phyloP scores from a whole-genome alignment of 441 rosid species.

The Eugenia klotzschiana region DNA sequence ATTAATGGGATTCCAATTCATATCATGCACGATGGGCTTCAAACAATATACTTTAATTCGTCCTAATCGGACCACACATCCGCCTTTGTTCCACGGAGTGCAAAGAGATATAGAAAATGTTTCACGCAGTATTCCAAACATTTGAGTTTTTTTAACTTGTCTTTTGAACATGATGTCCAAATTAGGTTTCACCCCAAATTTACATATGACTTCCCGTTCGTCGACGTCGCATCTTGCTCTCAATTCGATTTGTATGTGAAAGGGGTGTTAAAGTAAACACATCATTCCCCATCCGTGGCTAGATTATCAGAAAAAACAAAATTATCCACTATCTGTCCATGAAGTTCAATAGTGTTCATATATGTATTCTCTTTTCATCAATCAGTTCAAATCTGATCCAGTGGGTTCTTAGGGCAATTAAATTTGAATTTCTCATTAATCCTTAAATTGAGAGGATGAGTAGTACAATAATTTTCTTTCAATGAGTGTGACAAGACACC shows the following conservation, averaged over 20 bases:
- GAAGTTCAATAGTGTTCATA: neutral
- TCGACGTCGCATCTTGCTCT: fast-evolving
- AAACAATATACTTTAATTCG: neutral
- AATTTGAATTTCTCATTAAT: neutral
- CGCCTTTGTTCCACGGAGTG: neutral
- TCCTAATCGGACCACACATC: neutral
- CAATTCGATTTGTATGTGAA: neutral
- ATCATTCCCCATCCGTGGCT: too few species aligned
- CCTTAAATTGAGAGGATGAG: neutral
- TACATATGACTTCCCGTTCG: fast-evolving
- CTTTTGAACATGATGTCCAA: neutral
- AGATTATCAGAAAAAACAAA: neutral
- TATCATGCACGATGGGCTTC: neutral
- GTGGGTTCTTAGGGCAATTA: neutral
- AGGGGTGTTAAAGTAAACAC: too few species aligned
- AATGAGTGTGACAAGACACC: neutral
- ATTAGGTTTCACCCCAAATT: neutral
- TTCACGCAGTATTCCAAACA: too few species aligned
- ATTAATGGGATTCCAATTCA: neutral
- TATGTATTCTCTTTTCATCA: neutral
- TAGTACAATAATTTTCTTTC: neutral
- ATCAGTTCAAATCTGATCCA: neutral
- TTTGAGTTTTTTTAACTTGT: neutral
- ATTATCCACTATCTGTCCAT: neutral
- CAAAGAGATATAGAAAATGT: neutral